Base-by-base conservation (phyloP, 148 eudicot genomes). In the Drosera capensis region DNA sequence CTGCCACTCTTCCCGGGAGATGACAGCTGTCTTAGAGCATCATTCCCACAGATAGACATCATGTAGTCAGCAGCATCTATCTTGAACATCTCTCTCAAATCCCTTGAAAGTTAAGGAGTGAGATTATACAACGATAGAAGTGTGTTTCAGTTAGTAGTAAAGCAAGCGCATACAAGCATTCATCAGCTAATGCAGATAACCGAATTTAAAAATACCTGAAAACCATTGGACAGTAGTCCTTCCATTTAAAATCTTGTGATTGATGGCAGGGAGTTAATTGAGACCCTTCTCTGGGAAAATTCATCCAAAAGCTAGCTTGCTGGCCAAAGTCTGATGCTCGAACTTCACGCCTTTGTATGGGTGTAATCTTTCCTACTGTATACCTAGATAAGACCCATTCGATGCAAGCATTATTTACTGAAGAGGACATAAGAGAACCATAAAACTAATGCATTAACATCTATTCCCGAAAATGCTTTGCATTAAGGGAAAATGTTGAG, bases 1-100 rank as follows among this genome's bases (percentile, higher is more conserved):
- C 99, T 84, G 14, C 99, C 99, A 48, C 99, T 90, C 66, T 90
- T 90, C 24, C 99, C 99, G 12, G 99, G 94, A 54, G 99, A 90
- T 19, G 99, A 90, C 49, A 90, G 73, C 58, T 90, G 95, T 70
- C 99, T 69, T 28, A 90, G 70, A 29, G 94, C 82, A 65, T 85
- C 99, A 64, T 81, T 90, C 51, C 99, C 99, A 65, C 99, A 90
- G 40, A 90, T 81, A 35, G 99, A 84, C 74, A 90, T 78, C 99
- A 90, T 90, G 70, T 90, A 90, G 57, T 85, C 94, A 36, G 94
- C 99, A 69, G 95, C 78, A 68, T 90, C 99, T 60, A 90, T 85
- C 69, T 72, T 78, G 72, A 90, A 90, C 85, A 90, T 72, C 63
- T 90, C 94, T 60, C 99, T 85, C 67, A 90, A 65, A 54, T 81